Percentiles rank a stretch among this genome's conserved stretches.
Conservation (phyloP, 768 basidiomycete species). For the Boletus bicolor region DNA sequence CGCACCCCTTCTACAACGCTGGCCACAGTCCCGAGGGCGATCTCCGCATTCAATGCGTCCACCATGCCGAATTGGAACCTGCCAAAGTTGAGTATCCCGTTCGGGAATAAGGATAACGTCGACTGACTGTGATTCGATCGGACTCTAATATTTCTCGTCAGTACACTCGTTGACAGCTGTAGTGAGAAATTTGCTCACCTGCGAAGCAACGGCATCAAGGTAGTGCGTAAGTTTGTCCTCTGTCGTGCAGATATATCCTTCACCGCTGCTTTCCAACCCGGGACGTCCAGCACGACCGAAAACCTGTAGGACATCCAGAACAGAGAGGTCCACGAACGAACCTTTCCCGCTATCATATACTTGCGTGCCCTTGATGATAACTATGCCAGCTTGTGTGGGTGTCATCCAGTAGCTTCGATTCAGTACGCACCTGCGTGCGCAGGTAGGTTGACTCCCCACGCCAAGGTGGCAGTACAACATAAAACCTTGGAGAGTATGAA, state of each 20-base stretch:
- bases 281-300: constrained; percentile 95
- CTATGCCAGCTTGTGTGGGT: constrained; percentile 36
- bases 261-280: constrained; percentile 86
- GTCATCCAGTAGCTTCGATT: constrained; percentile 3
- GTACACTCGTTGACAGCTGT: neutral
- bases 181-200: constrained; percentile 45
- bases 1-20: constrained; percentile 82
- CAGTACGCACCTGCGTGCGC: constrained; percentile 80
- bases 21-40: constrained; percentile 90
- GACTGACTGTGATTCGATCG: constrained; percentile 91
- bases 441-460: constrained; percentile 99
- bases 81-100: constrained; percentile 1
- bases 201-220: constrained; percentile 81
- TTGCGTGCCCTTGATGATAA: constrained; percentile 96
- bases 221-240: constrained; percentile 92
- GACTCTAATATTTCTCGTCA: constrained; percentile 50
- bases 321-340: constrained; percentile 86
- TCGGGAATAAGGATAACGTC: neutral
- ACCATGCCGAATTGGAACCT: constrained; percentile 82
- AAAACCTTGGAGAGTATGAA: constrained; percentile 60
- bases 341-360: constrained; percentile 91
- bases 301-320: constrained; percentile 94
- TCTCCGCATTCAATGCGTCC: constrained; percentile 93
- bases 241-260: constrained; percentile 95
- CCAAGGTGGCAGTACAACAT: constrained; percentile 96